phyloP scores from a whole-genome alignment of 1,284 basidiomycete species.

The Boletus semigastroideus region DNA sequence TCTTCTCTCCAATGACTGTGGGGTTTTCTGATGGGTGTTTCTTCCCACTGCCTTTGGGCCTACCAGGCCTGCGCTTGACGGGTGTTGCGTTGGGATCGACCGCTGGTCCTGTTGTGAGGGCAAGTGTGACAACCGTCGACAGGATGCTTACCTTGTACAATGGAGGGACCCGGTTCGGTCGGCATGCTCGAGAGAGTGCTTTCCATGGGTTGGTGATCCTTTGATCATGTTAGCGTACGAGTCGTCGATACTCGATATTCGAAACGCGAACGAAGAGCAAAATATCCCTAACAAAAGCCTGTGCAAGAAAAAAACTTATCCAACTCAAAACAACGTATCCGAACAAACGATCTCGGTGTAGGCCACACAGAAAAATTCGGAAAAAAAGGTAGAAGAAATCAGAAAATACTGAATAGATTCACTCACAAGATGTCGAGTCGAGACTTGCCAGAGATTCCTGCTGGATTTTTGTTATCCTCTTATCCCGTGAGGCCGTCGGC shows the following conservation, averaged over 20 bases:
- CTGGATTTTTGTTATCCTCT: constrained; percentile 33
- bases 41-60: constrained; percentile 56
- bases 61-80: constrained; percentile 49
- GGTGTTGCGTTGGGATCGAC: constrained; percentile 29
- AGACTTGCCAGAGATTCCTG: constrained; percentile 20
- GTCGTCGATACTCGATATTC: constrained; percentile 19
- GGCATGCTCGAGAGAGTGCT: constrained; percentile 24
- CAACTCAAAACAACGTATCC: constrained; percentile 32
- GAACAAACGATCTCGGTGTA: constrained; percentile 20
- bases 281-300: constrained; percentile 33
- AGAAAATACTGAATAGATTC: constrained; percentile 15
- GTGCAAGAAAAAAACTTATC: constrained; percentile 31
- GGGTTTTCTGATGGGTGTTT: constrained; percentile 41
- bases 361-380: constrained; percentile 7
- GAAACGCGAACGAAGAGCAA: constrained; percentile 13
- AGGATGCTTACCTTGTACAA: constrained; percentile 26
- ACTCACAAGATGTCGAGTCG: constrained; percentile 25
- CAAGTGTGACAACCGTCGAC: background rate
- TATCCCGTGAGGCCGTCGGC: constrained; percentile 36
- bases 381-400: constrained; percentile 14
- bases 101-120: constrained; percentile 21
- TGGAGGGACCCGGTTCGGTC: constrained; percentile 27
- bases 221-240: constrained; percentile 26
- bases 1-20: constrained; percentile 35
- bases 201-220: constrained; percentile 26